Evolutionary conservation across 1,139 yeast genomes (phyloP).

Genomic region (Debaryomyces sp.): DNA sequence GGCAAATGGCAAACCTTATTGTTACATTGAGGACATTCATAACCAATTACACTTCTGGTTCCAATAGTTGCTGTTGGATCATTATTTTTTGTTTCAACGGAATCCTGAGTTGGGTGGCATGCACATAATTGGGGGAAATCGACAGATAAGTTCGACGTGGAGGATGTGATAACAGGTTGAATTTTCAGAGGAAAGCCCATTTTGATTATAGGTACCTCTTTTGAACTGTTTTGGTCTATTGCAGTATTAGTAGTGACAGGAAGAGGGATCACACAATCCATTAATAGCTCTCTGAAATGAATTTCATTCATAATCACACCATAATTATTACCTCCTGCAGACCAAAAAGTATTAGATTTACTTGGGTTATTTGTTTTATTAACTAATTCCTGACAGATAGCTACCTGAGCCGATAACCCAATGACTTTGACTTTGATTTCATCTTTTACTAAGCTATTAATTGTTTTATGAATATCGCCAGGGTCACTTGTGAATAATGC

Average conservation of each 20-base stretch:
- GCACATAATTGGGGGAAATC: constrained; percentile 78
- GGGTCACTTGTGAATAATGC: constrained; percentile 93
- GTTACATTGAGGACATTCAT: constrained; percentile 86
- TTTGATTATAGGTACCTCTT: constrained; percentile 76
- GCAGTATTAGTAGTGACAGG: constrained; percentile 57
- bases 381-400: constrained; percentile 87
- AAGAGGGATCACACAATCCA: constrained; percentile 91
- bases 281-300: constrained; percentile 81
- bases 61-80: constrained; percentile 26
- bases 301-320: constrained; percentile 85
- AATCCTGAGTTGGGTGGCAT: constrained; percentile 61
- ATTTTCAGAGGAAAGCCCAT: constrained; percentile 91
- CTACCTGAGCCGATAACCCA: constrained; percentile 93
- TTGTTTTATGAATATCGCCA: constrained; percentile 89
- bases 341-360: constrained; percentile 11
- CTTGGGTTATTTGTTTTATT: constrained; percentile 58
- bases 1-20: constrained; percentile 89
- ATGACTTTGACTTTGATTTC: constrained; percentile 82
- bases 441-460: constrained; percentile 69
- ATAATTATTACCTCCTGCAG: constrained; percentile 41
- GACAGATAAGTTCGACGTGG: constrained; percentile 28
- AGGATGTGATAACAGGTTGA: constrained; percentile 37
- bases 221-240: constrained; percentile 27
- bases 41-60: constrained; percentile 37
- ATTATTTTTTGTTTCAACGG: constrained; percentile 32